Conservation (phyloP, 2,329 filamentous ascomycete species). For the Fusarium compactum region DNA sequence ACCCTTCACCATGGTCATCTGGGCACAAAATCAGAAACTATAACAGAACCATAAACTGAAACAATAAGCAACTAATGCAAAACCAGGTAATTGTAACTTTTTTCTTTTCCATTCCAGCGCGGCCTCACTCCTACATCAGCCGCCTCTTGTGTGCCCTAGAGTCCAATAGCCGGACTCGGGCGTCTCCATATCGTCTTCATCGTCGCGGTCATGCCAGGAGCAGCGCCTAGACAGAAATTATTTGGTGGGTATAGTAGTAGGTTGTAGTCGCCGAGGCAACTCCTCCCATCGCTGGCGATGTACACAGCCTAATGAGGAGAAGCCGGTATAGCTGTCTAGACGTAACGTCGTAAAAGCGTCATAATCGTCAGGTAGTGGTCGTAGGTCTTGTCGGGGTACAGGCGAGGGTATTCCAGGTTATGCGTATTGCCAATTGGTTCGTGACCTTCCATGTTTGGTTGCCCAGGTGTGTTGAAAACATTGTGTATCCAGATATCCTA, state of each 20-base stretch:
- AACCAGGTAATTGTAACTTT: slow-evolving; percentile 44
- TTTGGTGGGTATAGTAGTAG: slow-evolving; percentile 56
- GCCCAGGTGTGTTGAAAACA: slow-evolving; percentile 55
- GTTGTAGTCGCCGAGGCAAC: slow-evolving; percentile 54
- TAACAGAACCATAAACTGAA: slow-evolving; percentile 29
- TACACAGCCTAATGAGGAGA: slow-evolving; percentile 49
- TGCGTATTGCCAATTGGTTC: slow-evolving; percentile 47
- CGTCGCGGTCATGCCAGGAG: slow-evolving; percentile 52
- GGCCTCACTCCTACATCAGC: slow-evolving; percentile 29
- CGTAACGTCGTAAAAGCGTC: slow-evolving; percentile 61
- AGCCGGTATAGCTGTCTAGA: slow-evolving; percentile 59
- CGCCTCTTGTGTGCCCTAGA: slow-evolving; percentile 35
- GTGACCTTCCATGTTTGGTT: slow-evolving; percentile 54
- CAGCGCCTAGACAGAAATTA: slow-evolving; percentile 55
- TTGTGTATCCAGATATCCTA: slow-evolving; percentile 57
- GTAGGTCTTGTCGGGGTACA: slow-evolving; percentile 52
- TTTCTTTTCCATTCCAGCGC: slow-evolving; percentile 46
- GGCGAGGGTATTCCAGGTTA: slow-evolving; percentile 48
- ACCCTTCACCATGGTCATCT: slow-evolving; percentile 15
- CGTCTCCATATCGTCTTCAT: slow-evolving; percentile 44
- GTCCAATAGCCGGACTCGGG: slow-evolving; percentile 37
- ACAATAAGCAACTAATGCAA: slow-evolving; percentile 37
- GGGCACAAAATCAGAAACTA: slow-evolving; percentile 27
- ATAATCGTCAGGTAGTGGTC: slow-evolving; percentile 60
- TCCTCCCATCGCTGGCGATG: slow-evolving; percentile 48